Conservation (phyloP, 495 filamentous ascomycete species). For the Penicillium canariense region DNA sequence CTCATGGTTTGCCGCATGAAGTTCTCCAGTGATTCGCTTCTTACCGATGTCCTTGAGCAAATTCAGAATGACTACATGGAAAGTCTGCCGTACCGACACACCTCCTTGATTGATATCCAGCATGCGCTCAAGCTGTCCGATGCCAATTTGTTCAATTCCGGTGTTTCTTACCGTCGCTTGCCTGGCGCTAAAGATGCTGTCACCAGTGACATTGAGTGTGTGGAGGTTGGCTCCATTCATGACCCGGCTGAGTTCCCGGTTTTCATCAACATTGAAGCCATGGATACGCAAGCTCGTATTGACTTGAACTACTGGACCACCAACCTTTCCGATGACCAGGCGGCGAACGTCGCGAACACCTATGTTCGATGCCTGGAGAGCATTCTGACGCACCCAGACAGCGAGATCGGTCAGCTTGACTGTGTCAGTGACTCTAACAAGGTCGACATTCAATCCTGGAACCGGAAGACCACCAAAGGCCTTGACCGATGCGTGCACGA, state of each 20-base stretch:
- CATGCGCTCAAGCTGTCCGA: slow-evolving; percentile 43
- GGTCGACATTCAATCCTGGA: slow-evolving; percentile 44
- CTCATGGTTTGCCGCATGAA: slow-evolving; percentile 52
- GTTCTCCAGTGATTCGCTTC: slow-evolving; percentile 19
- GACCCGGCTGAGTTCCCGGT: slow-evolving; percentile 58
- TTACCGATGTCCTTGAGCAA: slow-evolving; percentile 33
- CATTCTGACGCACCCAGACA: slow-evolving; percentile 35
- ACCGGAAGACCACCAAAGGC: slow-evolving; percentile 33
- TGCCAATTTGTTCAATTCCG: slow-evolving; percentile 42
- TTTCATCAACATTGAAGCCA: slow-evolving; percentile 53
- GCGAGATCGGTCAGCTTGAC: slow-evolving; percentile 36
- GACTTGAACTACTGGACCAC: slow-evolving; percentile 60
- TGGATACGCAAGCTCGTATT: slow-evolving; percentile 43
- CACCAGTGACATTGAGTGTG: slow-evolving; percentile 34
- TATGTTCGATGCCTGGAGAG: slow-evolving; percentile 47
- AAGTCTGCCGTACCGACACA: slow-evolving; percentile 45
- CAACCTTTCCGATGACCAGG: slow-evolving; percentile 45
- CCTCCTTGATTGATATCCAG: slow-evolving; percentile 54
- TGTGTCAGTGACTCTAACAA: slow-evolving; percentile 37
- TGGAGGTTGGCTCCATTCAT: slow-evolving; percentile 43
- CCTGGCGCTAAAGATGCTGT: slow-evolving; percentile 22
- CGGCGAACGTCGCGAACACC: slow-evolving; percentile 48
- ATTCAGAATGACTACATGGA: slow-evolving; percentile 53
- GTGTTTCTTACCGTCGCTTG: slow-evolving; percentile 45
- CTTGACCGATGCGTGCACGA: slow-evolving; percentile 45